These are phyloP conservation scores for Cnidoscolus chayamansa DNA, from an alignment of 441 rosid species.

Conservation along the genomic window DNA sequence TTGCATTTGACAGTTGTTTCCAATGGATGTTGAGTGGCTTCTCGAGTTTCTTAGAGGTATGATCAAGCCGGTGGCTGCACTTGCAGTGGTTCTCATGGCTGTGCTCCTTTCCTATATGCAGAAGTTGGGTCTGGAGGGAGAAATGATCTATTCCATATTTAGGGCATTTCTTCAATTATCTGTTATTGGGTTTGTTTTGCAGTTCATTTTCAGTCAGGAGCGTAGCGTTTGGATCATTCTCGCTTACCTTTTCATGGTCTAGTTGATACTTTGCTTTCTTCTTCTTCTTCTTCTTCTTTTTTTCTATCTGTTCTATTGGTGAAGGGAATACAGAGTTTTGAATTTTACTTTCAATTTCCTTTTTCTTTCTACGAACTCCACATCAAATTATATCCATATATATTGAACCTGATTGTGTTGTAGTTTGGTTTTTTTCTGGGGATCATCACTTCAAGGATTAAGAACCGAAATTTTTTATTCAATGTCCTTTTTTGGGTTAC, in stretches of 20 bases:
- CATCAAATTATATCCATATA: too few relatives aligned
- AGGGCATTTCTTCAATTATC: conserved; percentile 83
- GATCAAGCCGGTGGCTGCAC: conserved; percentile 75
- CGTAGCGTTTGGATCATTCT: conserved; percentile 59
- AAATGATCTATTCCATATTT: conserved; percentile 65
- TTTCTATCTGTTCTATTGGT: not conserved
- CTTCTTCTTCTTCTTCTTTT: not conserved
- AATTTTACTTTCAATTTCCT: not conserved
- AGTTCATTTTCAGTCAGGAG: conserved; percentile 62
- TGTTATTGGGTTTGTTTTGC: conserved; percentile 80
- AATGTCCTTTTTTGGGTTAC: too few relatives aligned
- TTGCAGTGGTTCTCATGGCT: conserved; percentile 66
- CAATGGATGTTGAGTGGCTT: conserved; percentile 52
- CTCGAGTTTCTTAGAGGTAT: conserved; percentile 53
- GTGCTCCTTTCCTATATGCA: conserved; percentile 53
- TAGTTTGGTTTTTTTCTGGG: too few relatives aligned
- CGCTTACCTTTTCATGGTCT: conserved; percentile 87
- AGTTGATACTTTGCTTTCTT: not conserved
- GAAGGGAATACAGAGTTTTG: not conserved
- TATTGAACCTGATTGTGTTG: too few relatives aligned
- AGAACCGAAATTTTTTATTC: too few relatives aligned
- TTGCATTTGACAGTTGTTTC: too few relatives aligned
- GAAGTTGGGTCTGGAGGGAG: conserved; percentile 62
- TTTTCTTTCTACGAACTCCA: too few relatives aligned
- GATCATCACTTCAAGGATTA: too few relatives aligned